Conservation (phyloP, 2,329 filamentous ascomycete species). For the Blastomyces gilchristii region DNA sequence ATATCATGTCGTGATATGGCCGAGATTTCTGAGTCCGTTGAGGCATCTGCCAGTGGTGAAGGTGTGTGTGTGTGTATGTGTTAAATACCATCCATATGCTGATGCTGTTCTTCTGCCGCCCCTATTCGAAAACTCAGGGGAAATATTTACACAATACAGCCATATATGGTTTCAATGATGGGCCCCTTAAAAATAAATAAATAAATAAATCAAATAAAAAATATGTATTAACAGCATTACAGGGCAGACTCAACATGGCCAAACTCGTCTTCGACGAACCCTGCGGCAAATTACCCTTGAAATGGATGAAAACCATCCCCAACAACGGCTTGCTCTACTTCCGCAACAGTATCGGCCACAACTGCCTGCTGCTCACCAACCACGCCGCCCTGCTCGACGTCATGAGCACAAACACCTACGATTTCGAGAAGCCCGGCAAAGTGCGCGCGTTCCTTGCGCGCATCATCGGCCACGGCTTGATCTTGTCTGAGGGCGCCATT, state of each 20-base stretch:
- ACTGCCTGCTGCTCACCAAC: conserved; percentile 24
- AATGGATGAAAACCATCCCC: conserved; percentile 44
- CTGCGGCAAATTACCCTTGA: conserved; percentile 22
- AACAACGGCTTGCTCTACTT: conserved; percentile 49
- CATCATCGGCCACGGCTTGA: conserved; percentile 43
- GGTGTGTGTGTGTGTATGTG: conserved; percentile 20
- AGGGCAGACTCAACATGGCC: conserved; percentile 22
- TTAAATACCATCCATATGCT: too few relatives aligned
- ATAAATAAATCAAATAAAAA: not conserved
- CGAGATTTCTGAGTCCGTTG: conserved; percentile 41
- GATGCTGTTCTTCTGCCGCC: too few relatives aligned
- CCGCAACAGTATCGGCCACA: conserved; percentile 37
- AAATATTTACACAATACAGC: too few relatives aligned
- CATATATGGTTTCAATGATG: conserved; percentile 1
- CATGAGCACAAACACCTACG: conserved; percentile 44
- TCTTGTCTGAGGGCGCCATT: conserved; percentile 42
- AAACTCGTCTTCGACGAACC: conserved; percentile 27
- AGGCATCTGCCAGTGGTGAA: conserved; percentile 40
- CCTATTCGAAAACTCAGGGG: too few relatives aligned
- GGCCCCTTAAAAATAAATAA: not conserved
- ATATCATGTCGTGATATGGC: conserved; percentile 41
- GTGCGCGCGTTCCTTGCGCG: conserved; percentile 37
- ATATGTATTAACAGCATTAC: not conserved
- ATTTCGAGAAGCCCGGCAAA: conserved; percentile 43
- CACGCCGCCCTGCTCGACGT: conserved; percentile 41